These are phyloP conservation scores for Trichosporon faecale DNA, from an alignment of 1,284 basidiomycete genomes.

Conservation along the genomic window DNA sequence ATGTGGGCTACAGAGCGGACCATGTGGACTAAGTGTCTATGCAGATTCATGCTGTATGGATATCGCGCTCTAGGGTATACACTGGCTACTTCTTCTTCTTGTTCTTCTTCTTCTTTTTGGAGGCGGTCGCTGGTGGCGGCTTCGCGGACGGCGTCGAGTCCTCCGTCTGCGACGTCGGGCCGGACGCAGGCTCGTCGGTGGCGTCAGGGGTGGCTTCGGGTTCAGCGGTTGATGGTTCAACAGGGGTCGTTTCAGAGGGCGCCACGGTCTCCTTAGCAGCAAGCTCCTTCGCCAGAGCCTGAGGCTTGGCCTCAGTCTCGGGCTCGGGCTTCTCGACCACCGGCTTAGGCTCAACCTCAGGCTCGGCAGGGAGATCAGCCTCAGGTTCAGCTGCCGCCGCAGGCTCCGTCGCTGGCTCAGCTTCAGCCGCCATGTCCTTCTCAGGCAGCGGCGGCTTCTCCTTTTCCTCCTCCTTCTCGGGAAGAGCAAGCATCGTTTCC, in stretches of 20 bases:
- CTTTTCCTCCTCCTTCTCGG: background rate
- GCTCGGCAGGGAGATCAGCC: background rate
- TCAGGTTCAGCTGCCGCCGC: slow-evolving; percentile 6
- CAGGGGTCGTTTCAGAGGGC: background rate
- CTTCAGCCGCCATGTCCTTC: background rate
- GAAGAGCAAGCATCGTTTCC: background rate
- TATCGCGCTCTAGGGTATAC: slow-evolving; percentile 9
- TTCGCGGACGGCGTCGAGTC: background rate
- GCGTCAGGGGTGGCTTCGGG: background rate
- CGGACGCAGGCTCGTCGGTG: slow-evolving; percentile 3
- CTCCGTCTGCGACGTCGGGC: slow-evolving; percentile 2
- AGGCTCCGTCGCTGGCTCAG: background rate
- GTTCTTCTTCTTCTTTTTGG: background rate
- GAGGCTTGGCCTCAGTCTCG: background rate
- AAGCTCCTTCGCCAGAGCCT: background rate
- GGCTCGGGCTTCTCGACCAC: background rate
- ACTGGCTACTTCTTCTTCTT: background rate
- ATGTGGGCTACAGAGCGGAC: too few species aligned
- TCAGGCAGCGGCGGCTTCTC: background rate
- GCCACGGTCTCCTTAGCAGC: background rate
- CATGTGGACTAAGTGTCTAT: slow-evolving; percentile 4
- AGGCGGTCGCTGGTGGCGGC: background rate
- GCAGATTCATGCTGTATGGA: slow-evolving; percentile 9
- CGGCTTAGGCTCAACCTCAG: background rate
- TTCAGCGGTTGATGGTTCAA: too few species aligned